A percentile compares a stretch with the other conserved stretches of the same genome.
Evolutionary conservation across 805 yeast genomes (phyloP).

Genomic region (Ogataea methanolica): DNA sequence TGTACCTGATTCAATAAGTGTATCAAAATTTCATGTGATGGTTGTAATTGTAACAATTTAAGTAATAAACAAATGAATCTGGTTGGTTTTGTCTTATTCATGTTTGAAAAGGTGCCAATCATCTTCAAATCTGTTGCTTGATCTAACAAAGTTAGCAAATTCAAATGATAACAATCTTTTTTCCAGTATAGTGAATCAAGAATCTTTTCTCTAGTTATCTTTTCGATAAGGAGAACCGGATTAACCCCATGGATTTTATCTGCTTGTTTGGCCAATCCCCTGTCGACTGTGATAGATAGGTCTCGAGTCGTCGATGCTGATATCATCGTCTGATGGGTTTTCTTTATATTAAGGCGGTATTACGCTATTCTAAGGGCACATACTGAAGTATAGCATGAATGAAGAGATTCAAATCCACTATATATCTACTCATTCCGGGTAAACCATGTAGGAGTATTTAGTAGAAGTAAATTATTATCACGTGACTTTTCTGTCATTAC

Average conservation of each 20-base stretch:
- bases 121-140: conserved; percentile 35
- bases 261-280: conserved; percentile 30
- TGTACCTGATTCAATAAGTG: conserved; percentile 55
- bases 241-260: conserved; percentile 38
- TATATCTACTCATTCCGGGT: too few relatives aligned
- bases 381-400: too few relatives aligned
- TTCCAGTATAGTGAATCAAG: conserved; percentile 57
- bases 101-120: conserved; percentile 41
- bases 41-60: conserved; percentile 73
- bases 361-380: too few relatives aligned
- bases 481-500: too few relatives aligned
- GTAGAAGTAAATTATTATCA: too few relatives aligned
- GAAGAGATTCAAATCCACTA: too few relatives aligned
- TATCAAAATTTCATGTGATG: conserved; percentile 50
- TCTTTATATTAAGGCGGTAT: too few relatives aligned
- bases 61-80: conserved; percentile 74
- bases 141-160: conserved; percentile 42
- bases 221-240: conserved; percentile 50
- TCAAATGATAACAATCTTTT: conserved; percentile 45
- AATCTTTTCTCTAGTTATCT: conserved; percentile 53
- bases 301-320: conserved; percentile 2
- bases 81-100: conserved; percentile 51
- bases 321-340: not conserved
- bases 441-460: too few relatives aligned
- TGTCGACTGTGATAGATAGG: conserved; percentile 25